A percentile compares a stretch with the other conserved stretches of the same genome.
phyloP scores from a whole-genome alignment of 2,329 filamentous ascomycete species.

The Fusarium beomiforme region DNA sequence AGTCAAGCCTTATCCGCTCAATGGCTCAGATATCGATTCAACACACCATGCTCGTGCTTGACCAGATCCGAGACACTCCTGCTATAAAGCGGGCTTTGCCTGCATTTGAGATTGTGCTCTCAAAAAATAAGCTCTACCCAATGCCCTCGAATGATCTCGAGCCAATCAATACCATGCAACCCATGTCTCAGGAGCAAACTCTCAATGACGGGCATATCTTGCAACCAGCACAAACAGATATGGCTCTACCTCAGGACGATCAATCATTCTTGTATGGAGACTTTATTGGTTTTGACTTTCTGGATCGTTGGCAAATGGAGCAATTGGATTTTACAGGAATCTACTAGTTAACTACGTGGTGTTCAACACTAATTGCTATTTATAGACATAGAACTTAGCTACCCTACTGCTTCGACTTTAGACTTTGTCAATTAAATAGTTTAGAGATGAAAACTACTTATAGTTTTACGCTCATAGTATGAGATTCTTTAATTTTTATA shows the following conservation, averaged over 20 bases:
- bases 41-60: background rate
- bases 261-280: background rate
- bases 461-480: too few species aligned
- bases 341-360: background rate
- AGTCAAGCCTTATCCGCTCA: background rate
- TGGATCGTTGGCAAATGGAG: slow-evolving; percentile 20
- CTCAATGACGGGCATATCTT: accelerated
- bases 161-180: accelerated
- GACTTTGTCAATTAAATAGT: background rate
- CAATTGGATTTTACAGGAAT: slow-evolving; percentile 16
- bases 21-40: slow-evolving; percentile 15
- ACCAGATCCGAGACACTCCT: background rate
- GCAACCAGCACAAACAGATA: accelerated
- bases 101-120: slow-evolving; percentile 10
- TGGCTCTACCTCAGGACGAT: background rate
- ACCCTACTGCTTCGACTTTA: background rate
- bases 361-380: too few species aligned
- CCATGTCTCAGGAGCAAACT: background rate
- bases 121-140: slow-evolving; percentile 3
- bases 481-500: too few species aligned
- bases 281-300: background rate
- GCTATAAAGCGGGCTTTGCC: slow-evolving; percentile 11
- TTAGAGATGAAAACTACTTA: too few species aligned
- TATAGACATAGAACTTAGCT: background rate
- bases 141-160: accelerated